These are phyloP conservation scores for Fusarium compactum DNA, from an alignment of 2,329 filamentous ascomycete species.

Conservation along the genomic window DNA sequence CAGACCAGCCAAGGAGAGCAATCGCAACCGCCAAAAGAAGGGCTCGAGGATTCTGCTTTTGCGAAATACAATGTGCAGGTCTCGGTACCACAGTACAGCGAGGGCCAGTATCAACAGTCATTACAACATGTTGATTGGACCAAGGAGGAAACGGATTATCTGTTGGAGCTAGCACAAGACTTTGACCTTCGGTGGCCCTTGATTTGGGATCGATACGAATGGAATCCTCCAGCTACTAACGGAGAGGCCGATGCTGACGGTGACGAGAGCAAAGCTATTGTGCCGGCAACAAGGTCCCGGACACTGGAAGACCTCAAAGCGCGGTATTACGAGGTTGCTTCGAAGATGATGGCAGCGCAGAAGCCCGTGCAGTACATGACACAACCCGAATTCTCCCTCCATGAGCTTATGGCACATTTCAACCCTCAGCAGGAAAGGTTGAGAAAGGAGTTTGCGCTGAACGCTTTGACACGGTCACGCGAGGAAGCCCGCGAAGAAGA, in stretches of 20 bases:
- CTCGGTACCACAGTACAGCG: slow-evolving; percentile 82
- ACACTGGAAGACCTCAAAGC: slow-evolving; percentile 92
- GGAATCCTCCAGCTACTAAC: slow-evolving; percentile 61
- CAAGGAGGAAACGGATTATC: slow-evolving; percentile 92
- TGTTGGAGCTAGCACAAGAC: slow-evolving; percentile 79
- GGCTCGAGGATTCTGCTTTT: slow-evolving; percentile 73
- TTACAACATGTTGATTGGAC: slow-evolving; percentile 85
- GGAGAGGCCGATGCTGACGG: slow-evolving; percentile 60
- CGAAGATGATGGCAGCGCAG: slow-evolving; percentile 82
- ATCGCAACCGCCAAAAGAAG: slow-evolving; percentile 41
- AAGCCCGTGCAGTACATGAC: slow-evolving; percentile 90
- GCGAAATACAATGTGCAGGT: slow-evolving; percentile 90
- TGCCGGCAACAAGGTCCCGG: slow-evolving; percentile 67
- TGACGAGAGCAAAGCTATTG: slow-evolving; percentile 65
- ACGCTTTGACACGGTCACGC: slow-evolving; percentile 80
- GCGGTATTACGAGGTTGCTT: slow-evolving; percentile 88
- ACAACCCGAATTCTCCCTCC: slow-evolving; percentile 81
- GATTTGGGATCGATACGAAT: slow-evolving; percentile 94
- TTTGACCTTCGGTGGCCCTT: slow-evolving; percentile 92
- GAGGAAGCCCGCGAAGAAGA: slow-evolving; percentile 95
- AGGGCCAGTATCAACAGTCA: slow-evolving; percentile 85
- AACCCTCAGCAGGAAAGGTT: slow-evolving; percentile 81
- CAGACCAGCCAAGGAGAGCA: slow-evolving; percentile 41
- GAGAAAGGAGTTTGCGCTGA: slow-evolving; percentile 86
- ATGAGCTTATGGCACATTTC: slow-evolving; percentile 89